Evolutionary conservation across 2,329 filamentous ascomycete genomes (phyloP), one percentile per base, ranked within the genome.

Genomic region (Fusarium longipes): DNA sequence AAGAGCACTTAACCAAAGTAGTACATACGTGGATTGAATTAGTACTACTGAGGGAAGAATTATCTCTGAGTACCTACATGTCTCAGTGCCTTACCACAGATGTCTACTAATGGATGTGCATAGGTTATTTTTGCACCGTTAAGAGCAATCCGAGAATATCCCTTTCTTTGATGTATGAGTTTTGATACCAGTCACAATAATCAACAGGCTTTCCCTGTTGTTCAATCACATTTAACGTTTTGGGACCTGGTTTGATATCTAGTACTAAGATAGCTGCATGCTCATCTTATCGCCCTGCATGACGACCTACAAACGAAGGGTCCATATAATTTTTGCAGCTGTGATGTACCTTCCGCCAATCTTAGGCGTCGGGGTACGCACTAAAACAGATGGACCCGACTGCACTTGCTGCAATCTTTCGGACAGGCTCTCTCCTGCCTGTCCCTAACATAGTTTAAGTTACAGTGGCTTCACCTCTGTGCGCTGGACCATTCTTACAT

Each of bases 251-350:
- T 29, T 32, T 33, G 24, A n/a, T n/a, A n/a, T n/a, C n/a, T n/a
- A 25, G 24, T 18, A 9, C n/a, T n/a, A 25, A n/a, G 14, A 9
- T 42, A 54, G 25, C 25, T 27, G 22, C 18, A 45, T 22, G 35
- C 57, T 68, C 69, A 69, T 68, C 66, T 69, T 69, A 69, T 68
- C 66, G 62, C 25, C 44, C 33, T 69, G 65, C 61, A 66, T 68
- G 50, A 35, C 54, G 52, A 39, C 60, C n/a, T n/a, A n/a, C n/a
- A n/a, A n/a, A n/a, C n/a, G n/a, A n/a, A n/a, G n/a, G n/a, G n/a
- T n/a, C n/a, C n/a, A n/a, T n/a, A n/a, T n/a, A n/a, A n/a, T n/a
- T n/a, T n/a, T n/a, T n/a, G n/a, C n/a, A n/a, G 25, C 6, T 27
- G 25, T 50, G 29, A 63, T 43, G 60, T 65, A 62, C 35, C 40